Evolutionary conservation across 2,329 filamentous ascomycete species (phyloP), one percentile per base, ranked within the genome.

Genomic region (Trichophaea hybrida): DNA sequence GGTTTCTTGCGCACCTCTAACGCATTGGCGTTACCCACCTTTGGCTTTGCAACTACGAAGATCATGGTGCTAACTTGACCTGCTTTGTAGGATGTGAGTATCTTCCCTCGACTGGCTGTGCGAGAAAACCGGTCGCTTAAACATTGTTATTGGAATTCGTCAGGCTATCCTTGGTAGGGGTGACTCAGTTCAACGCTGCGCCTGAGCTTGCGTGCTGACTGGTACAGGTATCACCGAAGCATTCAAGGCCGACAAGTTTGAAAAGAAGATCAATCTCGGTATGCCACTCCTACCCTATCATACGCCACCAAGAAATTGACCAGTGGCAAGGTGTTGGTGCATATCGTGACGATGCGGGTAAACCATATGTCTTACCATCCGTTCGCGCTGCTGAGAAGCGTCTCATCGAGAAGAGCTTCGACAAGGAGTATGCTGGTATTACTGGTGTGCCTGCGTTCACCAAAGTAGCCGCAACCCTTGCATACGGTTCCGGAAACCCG

Each of bases 261-360:
- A 82, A 65, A 83, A 95, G 78, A 98, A 97, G 83, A 97, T 98
- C 80, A 97, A 97, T 78, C 78, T 98, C 64, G 93, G 86, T 86
- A 76, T 71, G 79, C 66, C 17, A 13, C 10, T 6, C 12, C 24
- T 15, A 12, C 6, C 31, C n/a, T 15, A 13, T 5, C 48, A 12
- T 32, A 10, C 31, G 31, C 12, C 8, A 51, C n/a, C 1, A 12
- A 51, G 31, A 24, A 13, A 15, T 13, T 55, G 38, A 59, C 49
- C 37, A 5, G 38, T 43, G 1, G n/a, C 35, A 68, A 88, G 85
- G 90, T 77, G 93, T 97, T 68, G 93, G 93, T 71, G 93, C 93
- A 71, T 98, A 98, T 82, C 89, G 93, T 72, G 93, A 97, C 73
- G 90, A 97, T 80, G 80, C 88, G 76, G 93, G 93, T 75, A 96